These are phyloP conservation scores for Mycena rosella DNA, from an alignment of 768 basidiomycete species.

Conservation along the genomic window DNA sequence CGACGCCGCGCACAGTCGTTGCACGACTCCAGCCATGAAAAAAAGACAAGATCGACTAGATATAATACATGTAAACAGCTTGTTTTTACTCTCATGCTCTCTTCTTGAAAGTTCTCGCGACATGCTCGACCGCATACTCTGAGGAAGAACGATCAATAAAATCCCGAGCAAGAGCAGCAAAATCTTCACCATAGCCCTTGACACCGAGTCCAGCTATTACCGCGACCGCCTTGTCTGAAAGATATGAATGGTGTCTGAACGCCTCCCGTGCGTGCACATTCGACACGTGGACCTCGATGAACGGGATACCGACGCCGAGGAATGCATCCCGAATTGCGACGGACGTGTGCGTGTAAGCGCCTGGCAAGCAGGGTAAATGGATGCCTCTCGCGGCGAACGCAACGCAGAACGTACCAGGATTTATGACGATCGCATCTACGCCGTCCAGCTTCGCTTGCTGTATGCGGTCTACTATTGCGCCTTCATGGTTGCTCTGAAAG, in stretches of 20 bases:
- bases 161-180: not conserved
- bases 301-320: constrained; percentile 38
- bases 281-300: constrained; percentile 40
- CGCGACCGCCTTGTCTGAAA: constrained; percentile 39
- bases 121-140: constrained; percentile 31
- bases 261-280: constrained; percentile 39
- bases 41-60: not conserved
- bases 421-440: constrained; percentile 40
- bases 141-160: not conserved
- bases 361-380: constrained; percentile 5
- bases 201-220: constrained; percentile 38
- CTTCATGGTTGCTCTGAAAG: constrained; percentile 43
- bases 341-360: constrained; percentile 40
- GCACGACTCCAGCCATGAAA: constrained; percentile 10
- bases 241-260: constrained; percentile 41
- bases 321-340: constrained; percentile 40
- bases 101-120: constrained; percentile 24
- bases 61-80: not conserved
- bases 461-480: constrained; percentile 40
- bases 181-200: constrained; percentile 35
- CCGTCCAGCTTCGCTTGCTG: constrained; percentile 37
- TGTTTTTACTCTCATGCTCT: not conserved
- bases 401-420: constrained; percentile 30
- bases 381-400: not conserved
- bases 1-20: constrained; percentile 16